Evolutionary conservation across 768 basidiomycete genomes (phyloP).

Genomic region (Terana coerulea): DNA sequence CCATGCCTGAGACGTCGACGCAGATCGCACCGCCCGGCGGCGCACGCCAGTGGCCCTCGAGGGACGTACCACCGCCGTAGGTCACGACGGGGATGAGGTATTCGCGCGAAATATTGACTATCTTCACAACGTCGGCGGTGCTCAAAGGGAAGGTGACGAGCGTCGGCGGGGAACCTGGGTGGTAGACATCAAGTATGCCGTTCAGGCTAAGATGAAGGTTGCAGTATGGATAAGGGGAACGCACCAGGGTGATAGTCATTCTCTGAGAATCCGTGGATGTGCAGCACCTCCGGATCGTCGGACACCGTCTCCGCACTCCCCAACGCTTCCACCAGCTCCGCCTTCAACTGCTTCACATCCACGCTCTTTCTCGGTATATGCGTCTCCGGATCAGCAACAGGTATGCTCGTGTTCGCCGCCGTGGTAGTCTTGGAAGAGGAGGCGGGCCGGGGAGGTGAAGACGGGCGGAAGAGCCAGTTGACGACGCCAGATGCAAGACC

Average conservation of each 20-base stretch:
- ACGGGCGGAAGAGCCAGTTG: no score
- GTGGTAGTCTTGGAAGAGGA: no score
- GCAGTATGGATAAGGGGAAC: conserved; percentile 10
- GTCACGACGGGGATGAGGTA: conserved; percentile 75
- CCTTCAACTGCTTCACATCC: neutral
- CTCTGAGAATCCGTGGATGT: conserved; percentile 60
- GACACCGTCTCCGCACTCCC: conserved; percentile 30
- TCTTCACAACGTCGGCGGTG: conserved; percentile 80
- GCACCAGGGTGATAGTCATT: conserved; percentile 64
- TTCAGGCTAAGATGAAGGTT: neutral
- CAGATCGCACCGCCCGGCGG: conserved; percentile 51
- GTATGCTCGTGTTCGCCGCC: no score
- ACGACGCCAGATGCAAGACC: no score
- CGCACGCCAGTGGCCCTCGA: conserved; percentile 84
- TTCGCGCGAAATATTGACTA: conserved; percentile 73
- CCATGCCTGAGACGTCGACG: conserved; percentile 64
- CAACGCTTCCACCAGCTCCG: neutral
- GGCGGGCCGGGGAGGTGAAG: no score
- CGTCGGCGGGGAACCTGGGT: conserved; percentile 21
- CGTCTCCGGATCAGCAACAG: no score
- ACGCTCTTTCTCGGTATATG: no score
- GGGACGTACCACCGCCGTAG: conserved; percentile 81
- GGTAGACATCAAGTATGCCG: neutral
- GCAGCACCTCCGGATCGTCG: conserved; percentile 48
- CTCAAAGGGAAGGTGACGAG: conserved; percentile 54